These are phyloP conservation scores for Termitomyces sp. DNA, from an alignment of 768 basidiomycete species.

Conservation along the genomic window DNA sequence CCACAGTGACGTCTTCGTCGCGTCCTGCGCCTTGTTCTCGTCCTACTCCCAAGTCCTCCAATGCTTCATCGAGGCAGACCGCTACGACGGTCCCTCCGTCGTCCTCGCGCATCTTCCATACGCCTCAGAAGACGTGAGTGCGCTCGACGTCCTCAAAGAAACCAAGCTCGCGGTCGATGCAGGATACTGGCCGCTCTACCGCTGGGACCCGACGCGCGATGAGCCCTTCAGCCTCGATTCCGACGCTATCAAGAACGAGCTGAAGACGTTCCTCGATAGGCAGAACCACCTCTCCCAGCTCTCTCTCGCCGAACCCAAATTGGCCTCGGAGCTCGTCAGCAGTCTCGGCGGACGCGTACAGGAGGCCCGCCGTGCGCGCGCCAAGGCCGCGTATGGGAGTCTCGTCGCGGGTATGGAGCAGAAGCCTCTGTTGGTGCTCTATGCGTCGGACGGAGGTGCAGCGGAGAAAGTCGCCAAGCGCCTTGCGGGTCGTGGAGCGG, in stretches of 20 bases:
- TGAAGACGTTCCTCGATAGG: constrained; percentile 90
- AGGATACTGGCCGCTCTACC: constrained; percentile 97
- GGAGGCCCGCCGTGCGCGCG: constrained; percentile 78
- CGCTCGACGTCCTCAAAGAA: constrained; percentile 92
- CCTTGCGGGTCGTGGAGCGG: constrained; percentile 76
- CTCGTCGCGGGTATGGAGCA: constrained; percentile 83
- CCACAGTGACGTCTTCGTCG: constrained; percentile 94
- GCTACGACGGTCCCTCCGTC: constrained; percentile 84
- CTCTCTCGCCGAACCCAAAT: constrained; percentile 71
- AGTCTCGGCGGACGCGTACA: constrained; percentile 82
- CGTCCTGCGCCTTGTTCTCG: constrained; percentile 92
- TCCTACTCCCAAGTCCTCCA: constrained; percentile 95
- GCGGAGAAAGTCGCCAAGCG: constrained; percentile 97
- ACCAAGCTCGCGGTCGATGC: constrained; percentile 95
- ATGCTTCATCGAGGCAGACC: constrained; percentile 87
- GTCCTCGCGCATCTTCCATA: constrained; percentile 95
- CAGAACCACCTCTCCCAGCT: constrained; percentile 97
- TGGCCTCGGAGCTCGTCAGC: constrained; percentile 80
- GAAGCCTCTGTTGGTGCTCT: constrained; percentile 85
- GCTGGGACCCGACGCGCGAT: constrained; percentile 89
- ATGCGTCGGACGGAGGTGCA: constrained; percentile 90
- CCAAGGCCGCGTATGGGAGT: constrained; percentile 79
- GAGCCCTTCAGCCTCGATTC: constrained; percentile 94
- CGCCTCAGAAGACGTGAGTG: constrained; percentile 66
- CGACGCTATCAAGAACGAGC: constrained; percentile 89